phyloP scores from a whole-genome alignment of 768 basidiomycete species.

The Boletus patriciae region DNA sequence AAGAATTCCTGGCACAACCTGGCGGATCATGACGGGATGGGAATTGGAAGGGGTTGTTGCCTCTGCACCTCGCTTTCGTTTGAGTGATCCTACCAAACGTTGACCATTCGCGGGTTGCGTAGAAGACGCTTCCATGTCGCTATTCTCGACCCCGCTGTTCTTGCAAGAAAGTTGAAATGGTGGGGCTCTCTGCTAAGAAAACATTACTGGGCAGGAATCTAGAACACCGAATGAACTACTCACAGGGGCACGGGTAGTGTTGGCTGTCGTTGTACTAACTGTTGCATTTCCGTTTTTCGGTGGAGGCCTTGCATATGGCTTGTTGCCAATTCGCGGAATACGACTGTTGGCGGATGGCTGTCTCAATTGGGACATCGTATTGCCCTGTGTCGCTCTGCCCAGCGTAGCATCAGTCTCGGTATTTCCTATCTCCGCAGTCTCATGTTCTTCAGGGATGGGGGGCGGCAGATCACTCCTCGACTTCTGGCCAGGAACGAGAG shows the following conservation, averaged over 20 bases:
- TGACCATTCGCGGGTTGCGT: slow-evolving; percentile 9
- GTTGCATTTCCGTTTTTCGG: slow-evolving; percentile 6
- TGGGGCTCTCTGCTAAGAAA: slow-evolving; percentile 7
- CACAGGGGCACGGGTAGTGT: slow-evolving; percentile 17
- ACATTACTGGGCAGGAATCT: not conserved
- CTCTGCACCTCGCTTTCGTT: slow-evolving; percentile 32
- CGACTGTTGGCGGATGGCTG: slow-evolving; percentile 49
- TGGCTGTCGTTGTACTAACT: slow-evolving; percentile 6
- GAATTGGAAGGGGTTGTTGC: slow-evolving; percentile 18
- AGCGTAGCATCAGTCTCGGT: slow-evolving; percentile 14
- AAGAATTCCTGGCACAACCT: slow-evolving; percentile 39
- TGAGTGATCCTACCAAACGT: slow-evolving; percentile 23
- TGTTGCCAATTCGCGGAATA: slow-evolving; percentile 60
- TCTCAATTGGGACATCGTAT: slow-evolving; percentile 46
- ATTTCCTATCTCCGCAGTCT: slow-evolving; percentile 5
- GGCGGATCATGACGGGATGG: slow-evolving; percentile 35
- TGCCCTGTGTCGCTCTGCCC: slow-evolving; percentile 22
- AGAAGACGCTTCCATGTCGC: slow-evolving; percentile 9
- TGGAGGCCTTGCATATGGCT: slow-evolving; percentile 54
- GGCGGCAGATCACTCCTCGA: slow-evolving; percentile 19
- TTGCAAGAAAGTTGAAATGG: slow-evolving; percentile 11
- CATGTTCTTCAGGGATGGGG: slow-evolving; percentile 37
- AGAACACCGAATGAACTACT: slow-evolving; percentile 1
- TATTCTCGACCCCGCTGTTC: slow-evolving; percentile 9
- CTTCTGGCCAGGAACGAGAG: slow-evolving; percentile 27